phyloP scores from a whole-genome alignment of 2,329 filamentous ascomycete genomes.

The Ascochyta fabae region DNA sequence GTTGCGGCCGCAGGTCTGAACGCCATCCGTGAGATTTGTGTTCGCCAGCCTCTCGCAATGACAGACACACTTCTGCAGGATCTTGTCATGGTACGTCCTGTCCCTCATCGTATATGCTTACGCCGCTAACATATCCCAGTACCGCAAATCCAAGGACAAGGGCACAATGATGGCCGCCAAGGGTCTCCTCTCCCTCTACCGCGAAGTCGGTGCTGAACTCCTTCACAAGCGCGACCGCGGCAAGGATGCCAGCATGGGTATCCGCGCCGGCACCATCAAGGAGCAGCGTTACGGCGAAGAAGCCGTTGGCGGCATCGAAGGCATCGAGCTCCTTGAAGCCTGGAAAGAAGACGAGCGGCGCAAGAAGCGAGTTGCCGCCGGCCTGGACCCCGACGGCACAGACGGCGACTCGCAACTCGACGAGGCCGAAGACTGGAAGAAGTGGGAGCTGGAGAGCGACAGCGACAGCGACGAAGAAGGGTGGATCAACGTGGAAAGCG shows the following conservation, averaged over 20 bases:
- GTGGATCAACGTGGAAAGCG: conserved; percentile 89
- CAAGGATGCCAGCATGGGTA: conserved; percentile 84
- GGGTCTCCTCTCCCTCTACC: conserved; percentile 86
- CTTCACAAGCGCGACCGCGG: conserved; percentile 89
- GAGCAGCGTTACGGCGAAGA: conserved; percentile 85
- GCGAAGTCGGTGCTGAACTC: conserved; percentile 88
- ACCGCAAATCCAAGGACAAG: conserved; percentile 97
- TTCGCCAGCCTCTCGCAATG: conserved; percentile 93
- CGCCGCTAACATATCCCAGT: conserved; percentile 49
- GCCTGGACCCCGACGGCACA: conserved; percentile 66
- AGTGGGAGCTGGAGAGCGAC: conserved; percentile 67
- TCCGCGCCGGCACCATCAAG: conserved; percentile 76
- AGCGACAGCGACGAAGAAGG: conserved; percentile 73
- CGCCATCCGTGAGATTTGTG: conserved; percentile 92
- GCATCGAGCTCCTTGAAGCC: conserved; percentile 85
- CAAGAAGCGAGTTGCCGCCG: conserved; percentile 73
- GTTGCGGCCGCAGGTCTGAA: conserved; percentile 92
- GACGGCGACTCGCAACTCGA: conserved; percentile 67
- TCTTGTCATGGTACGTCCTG: conserved; percentile 68
- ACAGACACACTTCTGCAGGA: conserved; percentile 94
- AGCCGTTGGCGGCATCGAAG: conserved; percentile 83
- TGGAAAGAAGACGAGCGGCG: conserved; percentile 92
- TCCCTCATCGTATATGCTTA: neutral
- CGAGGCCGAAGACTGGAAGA: conserved; percentile 62
- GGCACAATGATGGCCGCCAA: conserved; percentile 99